Base-by-base conservation (phyloP, 208 protist genomes). In the Wallacemonas sp. region DNA sequence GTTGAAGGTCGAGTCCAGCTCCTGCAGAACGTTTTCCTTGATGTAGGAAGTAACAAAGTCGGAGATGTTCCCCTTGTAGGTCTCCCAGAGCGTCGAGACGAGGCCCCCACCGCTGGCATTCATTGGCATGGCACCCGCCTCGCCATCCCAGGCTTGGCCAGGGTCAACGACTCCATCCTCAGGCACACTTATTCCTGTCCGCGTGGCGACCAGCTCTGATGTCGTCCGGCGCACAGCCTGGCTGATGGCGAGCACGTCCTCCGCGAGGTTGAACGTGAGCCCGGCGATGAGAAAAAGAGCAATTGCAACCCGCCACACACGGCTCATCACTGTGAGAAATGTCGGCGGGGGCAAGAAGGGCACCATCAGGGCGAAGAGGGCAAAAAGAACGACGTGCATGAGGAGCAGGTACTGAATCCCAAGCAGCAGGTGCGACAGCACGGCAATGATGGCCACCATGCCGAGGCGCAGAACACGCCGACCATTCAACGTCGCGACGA, bases 241-340 rank as follows among this genome's bases (percentile, higher is more conserved):
- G 19, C 71, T 78, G 27, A 88, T 72, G 38, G 70, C 71, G 42
- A 86, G 63, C 14, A 88, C 66, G 45, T 88, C 85, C 26, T 73
- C 31, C 15, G 73, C 76, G 21, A 80, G 6, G 69, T 79, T 84
- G 36, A 77, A 58, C 19, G 75, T 63, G 19, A 91, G 56, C 3
- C 75, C 85, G 2, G 76, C 60, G 5, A 80, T 19, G 59, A 91
- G 79, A 55, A 88, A 88, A 24, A 78, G 11, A 0, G 77, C 27
- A 17, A 88, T 12, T 0, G 79, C 64, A 9, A 61, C 19, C 1
- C 69, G 61, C 85, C 81, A 91, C 15, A 88, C 11, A 17, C 68
- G 63, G 59, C 77, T 70, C 76, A 86, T 81, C 0, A 63, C 42
- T 1, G 21, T 33, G 15, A 88, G 45, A 34, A 86, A 90, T 0